Conservation (phyloP, 352 stramenopile species). For the Phytophthora pisi region DNA sequence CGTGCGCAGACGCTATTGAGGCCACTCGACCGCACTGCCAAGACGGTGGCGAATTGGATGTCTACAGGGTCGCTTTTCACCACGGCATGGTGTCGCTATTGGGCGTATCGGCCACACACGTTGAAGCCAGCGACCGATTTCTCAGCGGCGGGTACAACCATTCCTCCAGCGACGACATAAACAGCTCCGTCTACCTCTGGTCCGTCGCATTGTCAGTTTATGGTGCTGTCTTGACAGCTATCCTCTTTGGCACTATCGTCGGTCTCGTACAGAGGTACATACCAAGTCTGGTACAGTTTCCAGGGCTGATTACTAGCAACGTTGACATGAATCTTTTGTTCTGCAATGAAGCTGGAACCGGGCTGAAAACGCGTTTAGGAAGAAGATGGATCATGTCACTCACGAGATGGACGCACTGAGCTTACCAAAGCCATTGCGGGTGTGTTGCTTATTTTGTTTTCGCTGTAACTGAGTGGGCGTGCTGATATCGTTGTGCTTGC, state of each 20-base stretch:
- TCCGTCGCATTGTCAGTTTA: slow-evolving; percentile 48
- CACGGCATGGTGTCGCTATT: slow-evolving; percentile 63
- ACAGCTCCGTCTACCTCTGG: slow-evolving; percentile 47
- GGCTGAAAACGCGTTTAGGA: slow-evolving; percentile 66
- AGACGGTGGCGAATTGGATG: slow-evolving; percentile 38
- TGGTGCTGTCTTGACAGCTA: slow-evolving; percentile 50
- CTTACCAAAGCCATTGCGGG: slow-evolving; percentile 57
- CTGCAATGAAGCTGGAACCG: slow-evolving; percentile 53
- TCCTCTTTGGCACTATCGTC: slow-evolving; percentile 65
- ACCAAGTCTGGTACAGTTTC: background rate
- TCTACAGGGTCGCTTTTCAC: slow-evolving; percentile 68
- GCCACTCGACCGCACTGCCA: slow-evolving; percentile 36
- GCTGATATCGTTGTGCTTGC: background rate
- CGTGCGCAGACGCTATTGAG: slow-evolving; percentile 38
- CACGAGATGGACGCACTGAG: slow-evolving; percentile 71
- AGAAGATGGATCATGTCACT: slow-evolving; percentile 74
- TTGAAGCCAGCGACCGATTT: slow-evolving; percentile 53
- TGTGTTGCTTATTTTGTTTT: slow-evolving; percentile 15
- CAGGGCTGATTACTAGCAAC: background rate
- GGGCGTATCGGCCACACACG: slow-evolving; percentile 49
- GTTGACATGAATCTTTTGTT: slow-evolving; percentile 3
- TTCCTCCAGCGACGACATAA: slow-evolving; percentile 19
- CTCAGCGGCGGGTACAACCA: slow-evolving; percentile 53
- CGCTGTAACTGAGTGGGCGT: background rate
- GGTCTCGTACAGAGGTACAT: slow-evolving; percentile 59